Evolutionary conservation across 371 early-diverging fungal species (phyloP), one percentile per base, ranked within the genome.

Genomic region (Circinella umbellata): DNA sequence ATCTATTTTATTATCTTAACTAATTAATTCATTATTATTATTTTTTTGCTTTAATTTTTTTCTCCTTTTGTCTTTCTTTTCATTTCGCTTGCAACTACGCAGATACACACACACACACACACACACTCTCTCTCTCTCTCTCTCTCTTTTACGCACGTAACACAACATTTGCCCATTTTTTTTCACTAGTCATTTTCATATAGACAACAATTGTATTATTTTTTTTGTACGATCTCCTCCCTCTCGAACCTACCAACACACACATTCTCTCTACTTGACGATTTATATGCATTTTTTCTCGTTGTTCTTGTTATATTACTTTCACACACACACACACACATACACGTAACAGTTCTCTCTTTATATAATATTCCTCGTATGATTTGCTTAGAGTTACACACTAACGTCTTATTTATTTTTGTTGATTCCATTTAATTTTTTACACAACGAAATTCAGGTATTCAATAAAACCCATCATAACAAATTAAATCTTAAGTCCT

Each of bases 401-500:
- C 42, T 11, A 6, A 42, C 42, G 9, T 11, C 6, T 11, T 42
- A 11, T 42, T 42, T 42, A 9, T 42, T 42, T 39, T 42, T 42
- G 27, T 27, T 27, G 27, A 27, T 27, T 27, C 27, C 27, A 27
- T 27, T 27, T 27, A 27, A 27, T 27, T 27, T 27, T 27, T 27
- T 1, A 27, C 27, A 27, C 0, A 27, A 27, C 0, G 27, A 27
- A 27, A 27, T 27, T 27, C 2, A 27, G 27, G 27, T 27, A 27
- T 27, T 27, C 27, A 27, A 27, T 27, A 27, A 27, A 27, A 27
- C 27, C 27, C 27, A 27, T n/a, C n/a, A n/a, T n/a, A n/a, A n/a
- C 27, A 1, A 27, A 42, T 75, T 78, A 80, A 46, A 85, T 67
- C 63, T 79, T 82, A 51, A 84, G 75, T 55, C 69, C 71, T 38